A percentile compares a stretch with the other conserved stretches of the same genome.
Evolutionary conservation across 768 basidiomycete species (phyloP).

Genomic region (Suillus clintonianus): DNA sequence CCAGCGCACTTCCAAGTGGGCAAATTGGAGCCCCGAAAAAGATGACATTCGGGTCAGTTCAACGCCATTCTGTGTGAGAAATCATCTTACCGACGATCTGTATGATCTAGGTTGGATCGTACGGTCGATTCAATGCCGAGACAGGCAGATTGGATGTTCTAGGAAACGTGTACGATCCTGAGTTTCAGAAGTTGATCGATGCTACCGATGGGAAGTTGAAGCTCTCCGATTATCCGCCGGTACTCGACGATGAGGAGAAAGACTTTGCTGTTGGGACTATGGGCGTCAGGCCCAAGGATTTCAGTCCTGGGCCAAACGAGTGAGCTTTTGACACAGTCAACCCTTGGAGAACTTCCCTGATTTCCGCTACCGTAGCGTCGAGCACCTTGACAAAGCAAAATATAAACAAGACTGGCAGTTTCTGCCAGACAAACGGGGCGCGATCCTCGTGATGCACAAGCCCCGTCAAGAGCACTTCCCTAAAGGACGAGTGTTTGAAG

Average conservation of each 20-base stretch:
- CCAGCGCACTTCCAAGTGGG: slow-evolving; percentile 35
- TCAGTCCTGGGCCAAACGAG: slow-evolving; percentile 12
- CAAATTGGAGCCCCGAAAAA: slow-evolving; percentile 37
- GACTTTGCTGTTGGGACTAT: slow-evolving; percentile 24
- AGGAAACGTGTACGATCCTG: slow-evolving; percentile 25
- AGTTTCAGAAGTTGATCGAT: slow-evolving; percentile 12
- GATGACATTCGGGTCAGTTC: slow-evolving; percentile 29
- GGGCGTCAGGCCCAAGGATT: slow-evolving; percentile 13
- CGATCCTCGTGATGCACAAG: slow-evolving; percentile 35
- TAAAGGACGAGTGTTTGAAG: slow-evolving; percentile 20
- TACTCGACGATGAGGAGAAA: slow-evolving; percentile 17
- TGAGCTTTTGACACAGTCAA: slow-evolving; percentile 5
- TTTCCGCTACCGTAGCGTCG: slow-evolving; percentile 4
- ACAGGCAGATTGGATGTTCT: slow-evolving; percentile 29
- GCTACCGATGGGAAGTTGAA: slow-evolving; percentile 18
- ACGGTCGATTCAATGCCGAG: slow-evolving; percentile 25
- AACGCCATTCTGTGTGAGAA: background rate
- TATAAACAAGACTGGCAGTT: slow-evolving; percentile 38
- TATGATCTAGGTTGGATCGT: slow-evolving; percentile 28
- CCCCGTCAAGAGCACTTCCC: slow-evolving; percentile 29
- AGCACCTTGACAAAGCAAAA: slow-evolving; percentile 30
- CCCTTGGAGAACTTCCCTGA: background rate
- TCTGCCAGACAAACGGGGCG: slow-evolving; percentile 25
- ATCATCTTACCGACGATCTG: background rate
- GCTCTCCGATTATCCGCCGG: slow-evolving; percentile 20